These are phyloP conservation scores for Moesziomyces parantarcticus DNA, from an alignment of 1,284 basidiomycete genomes.

Conservation along the genomic window DNA sequence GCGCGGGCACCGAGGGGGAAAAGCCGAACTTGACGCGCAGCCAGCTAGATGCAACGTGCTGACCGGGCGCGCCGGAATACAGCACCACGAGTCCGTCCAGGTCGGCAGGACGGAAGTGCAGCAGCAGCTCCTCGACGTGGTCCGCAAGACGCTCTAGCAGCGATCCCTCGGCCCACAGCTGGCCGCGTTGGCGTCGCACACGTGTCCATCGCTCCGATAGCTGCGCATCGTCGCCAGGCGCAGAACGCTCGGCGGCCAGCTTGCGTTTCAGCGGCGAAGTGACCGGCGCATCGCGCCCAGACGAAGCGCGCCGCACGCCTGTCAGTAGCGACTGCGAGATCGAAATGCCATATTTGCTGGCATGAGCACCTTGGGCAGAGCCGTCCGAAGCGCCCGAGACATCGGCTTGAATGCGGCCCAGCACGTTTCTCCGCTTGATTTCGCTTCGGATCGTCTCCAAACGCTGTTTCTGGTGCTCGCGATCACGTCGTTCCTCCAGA, in stretches of 20 bases:
- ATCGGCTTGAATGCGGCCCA: conserved; percentile 17
- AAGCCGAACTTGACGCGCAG: conserved; percentile 47
- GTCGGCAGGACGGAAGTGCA: conserved; percentile 32
- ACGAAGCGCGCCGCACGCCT: conserved; percentile 5
- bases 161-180: conserved; percentile 38
- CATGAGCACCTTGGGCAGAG: background rate
- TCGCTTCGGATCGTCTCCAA: conserved; percentile 25
- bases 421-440: conserved; percentile 24
- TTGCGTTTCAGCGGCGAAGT: conserved; percentile 17
- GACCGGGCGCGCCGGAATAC: conserved; percentile 25
- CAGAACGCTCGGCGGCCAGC: conserved; percentile 11
- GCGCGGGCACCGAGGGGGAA: conserved; percentile 6
- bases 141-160: conserved; percentile 33
- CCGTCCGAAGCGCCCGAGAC: conserved; percentile 1
- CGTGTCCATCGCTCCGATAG: conserved; percentile 21
- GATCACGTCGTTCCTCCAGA: conserved; percentile 23
- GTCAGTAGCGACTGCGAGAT: conserved; percentile 32
- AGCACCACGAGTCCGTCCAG: conserved; percentile 25
- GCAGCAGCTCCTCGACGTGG: conserved; percentile 34
- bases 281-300: background rate
- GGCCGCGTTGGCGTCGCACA: conserved; percentile 19
- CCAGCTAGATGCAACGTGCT: conserved; percentile 46
- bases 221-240: conserved; percentile 8
- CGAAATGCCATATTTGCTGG: conserved; percentile 18
- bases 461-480: conserved; percentile 18